These are phyloP conservation scores for Erodium maritimum DNA, from an alignment of 345 rosid genomes.

Conservation along the genomic window DNA sequence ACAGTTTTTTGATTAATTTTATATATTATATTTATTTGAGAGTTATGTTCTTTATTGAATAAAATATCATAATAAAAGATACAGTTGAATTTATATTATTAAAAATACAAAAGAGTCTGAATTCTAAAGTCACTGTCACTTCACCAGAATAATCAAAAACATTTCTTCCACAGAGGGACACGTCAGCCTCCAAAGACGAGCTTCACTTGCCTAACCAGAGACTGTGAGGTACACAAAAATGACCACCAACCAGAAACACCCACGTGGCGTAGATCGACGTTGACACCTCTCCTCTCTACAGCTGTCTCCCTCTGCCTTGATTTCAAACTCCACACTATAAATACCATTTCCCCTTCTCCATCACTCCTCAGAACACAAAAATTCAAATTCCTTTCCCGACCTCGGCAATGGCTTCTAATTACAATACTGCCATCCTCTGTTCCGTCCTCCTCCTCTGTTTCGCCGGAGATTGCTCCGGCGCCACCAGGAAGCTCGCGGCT, in stretches of 20 bases:
- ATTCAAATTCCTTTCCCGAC: background rate
- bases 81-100: no score
- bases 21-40: no score
- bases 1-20: no score
- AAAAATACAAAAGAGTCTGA: no score
- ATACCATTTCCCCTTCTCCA: background rate
- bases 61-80: no score
- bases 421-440: slow-evolving; percentile 23
- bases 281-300: slow-evolving; percentile 1
- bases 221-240: background rate
- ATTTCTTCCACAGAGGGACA: background rate
- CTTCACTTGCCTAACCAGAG: slow-evolving; percentile 5
- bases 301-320: background rate
- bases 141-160: background rate
- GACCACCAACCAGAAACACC: background rate
- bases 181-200: slow-evolving; percentile 5
- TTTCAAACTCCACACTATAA: background rate
- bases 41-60: no score
- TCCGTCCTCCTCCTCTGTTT: slow-evolving; percentile 6
- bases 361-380: background rate
- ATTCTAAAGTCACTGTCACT: background rate
- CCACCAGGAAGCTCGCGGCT: slow-evolving; percentile 14
- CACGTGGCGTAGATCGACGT: slow-evolving; percentile 8
- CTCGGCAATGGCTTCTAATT: slow-evolving; percentile 26
- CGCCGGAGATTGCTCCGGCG: background rate